These are phyloP conservation scores for Parathielavia appendiculata DNA, from an alignment of 495 filamentous ascomycete species.

Conservation along the genomic window DNA sequence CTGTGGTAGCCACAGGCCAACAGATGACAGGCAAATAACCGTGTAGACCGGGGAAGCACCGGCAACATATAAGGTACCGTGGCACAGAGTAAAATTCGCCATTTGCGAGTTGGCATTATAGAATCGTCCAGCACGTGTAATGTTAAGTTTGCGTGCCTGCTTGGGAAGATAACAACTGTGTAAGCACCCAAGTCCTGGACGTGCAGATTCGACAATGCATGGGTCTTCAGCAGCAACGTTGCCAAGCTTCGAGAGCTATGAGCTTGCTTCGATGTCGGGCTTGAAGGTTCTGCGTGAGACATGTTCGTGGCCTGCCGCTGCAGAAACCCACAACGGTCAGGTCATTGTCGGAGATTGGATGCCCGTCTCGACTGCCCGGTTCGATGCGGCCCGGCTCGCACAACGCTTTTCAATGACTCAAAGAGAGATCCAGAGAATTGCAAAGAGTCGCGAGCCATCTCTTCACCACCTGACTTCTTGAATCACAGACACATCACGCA, in stretches of 20 bases:
- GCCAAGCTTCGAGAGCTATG: not conserved
- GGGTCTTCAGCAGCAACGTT: not conserved
- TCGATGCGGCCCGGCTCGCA: not conserved
- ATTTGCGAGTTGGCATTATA: not conserved
- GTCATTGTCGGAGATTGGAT: not conserved
- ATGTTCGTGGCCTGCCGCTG: constrained; percentile 1
- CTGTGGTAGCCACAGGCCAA: no score
- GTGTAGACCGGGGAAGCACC: not conserved
- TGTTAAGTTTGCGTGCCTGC: not conserved
- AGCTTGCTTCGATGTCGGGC: not conserved
- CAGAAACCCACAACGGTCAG: not conserved
- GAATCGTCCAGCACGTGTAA: not conserved
- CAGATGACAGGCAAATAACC: not conserved
- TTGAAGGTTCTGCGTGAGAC: not conserved
- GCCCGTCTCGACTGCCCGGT: not conserved
- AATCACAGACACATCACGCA: not conserved
- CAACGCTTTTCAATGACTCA: not conserved
- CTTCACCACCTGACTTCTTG: not conserved
- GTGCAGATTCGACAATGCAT: not conserved
- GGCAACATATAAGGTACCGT: not conserved
- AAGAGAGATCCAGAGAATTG: not conserved
- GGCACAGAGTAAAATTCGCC: not conserved
- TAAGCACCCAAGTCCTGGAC: not conserved
- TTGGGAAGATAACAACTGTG: not conserved
- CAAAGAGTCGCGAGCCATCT: not conserved